Evolutionary conservation across 768 basidiomycete species (phyloP), one percentile per base, ranked within the genome.

Genomic region (Lentinula lateritia): DNA sequence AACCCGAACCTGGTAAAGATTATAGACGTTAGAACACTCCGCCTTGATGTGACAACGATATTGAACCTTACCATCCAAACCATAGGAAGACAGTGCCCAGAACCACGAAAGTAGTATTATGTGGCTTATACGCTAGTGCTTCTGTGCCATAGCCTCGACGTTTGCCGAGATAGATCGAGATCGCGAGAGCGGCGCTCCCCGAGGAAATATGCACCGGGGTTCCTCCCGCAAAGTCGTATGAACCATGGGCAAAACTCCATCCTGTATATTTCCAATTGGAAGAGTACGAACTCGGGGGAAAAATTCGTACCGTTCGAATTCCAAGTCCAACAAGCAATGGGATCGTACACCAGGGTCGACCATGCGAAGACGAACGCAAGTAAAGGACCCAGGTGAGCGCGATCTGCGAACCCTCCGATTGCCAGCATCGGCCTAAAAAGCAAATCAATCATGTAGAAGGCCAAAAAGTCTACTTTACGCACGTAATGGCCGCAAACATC

Each of bases 301-400:
- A 48, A 5, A 18, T 12, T 8, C 5, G 84, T 86, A 41, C 85
- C 85, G 36, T 89, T 83, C 39, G 82, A 64, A 68, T 93, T 94
- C 96, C 96, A 98, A 5, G 94, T 92, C 95, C 95, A 97, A 75
- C 92, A 93, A 0, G 93, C 96, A 61, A 98, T 87, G 1, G 95
- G 94, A 69, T 96, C 90, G 74, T 98, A 98, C 13, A 95, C 93
- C 61, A 94, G 67, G 5, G 91, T 92, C 9, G 85, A 80, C 96
- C 96, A 98, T 53, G 85, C 69, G 68, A 98, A 98, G 66, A 94
- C 83, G 75, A 98, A 98, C 58, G 94, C 84, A 63, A 96, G 82
- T 39, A 90, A 75, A 1, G 96, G 96, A 1, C 93, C 89, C 10
- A 97, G 82, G 4, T 90, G 86, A 12, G 84, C 85, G 52, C 94